A percentile compares a stretch with the other conserved stretches of the same genome.
Evolutionary conservation across 2,329 filamentous ascomycete species (phyloP).

Genomic region (Sclerotinia borealis): DNA sequence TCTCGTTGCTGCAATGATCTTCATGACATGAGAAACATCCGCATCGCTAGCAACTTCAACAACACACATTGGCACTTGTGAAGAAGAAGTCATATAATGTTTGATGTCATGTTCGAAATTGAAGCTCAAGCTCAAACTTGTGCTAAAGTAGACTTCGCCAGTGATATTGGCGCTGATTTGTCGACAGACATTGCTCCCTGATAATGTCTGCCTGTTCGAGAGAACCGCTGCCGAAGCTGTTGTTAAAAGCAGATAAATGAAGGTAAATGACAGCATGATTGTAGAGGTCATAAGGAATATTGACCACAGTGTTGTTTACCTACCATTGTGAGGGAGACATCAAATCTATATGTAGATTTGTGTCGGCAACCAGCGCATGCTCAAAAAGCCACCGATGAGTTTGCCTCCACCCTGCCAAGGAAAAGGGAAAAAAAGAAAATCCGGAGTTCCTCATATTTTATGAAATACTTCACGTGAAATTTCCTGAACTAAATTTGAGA

Average conservation of each 20-base stretch:
- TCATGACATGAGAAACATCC: constrained; percentile 27
- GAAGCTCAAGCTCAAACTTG: not conserved
- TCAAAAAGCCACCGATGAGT: not conserved
- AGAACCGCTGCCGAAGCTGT: not conserved
- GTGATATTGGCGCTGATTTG: constrained; percentile 1
- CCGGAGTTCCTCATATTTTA: no score
- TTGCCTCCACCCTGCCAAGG: no score
- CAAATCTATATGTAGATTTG: not conserved
- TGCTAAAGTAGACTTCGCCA: not conserved
- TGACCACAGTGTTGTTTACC: not conserved
- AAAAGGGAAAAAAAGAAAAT: no score
- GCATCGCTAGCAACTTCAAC: constrained; percentile 22
- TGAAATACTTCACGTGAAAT: no score
- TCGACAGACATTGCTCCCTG: constrained; percentile 1
- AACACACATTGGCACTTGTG: constrained; percentile 27
- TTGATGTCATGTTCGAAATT: constrained; percentile 15
- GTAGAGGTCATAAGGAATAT: not conserved
- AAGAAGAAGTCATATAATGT: constrained; percentile 31
- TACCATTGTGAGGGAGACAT: not conserved
- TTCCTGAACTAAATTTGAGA: no score
- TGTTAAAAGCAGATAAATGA: not conserved
- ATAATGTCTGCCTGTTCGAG: not conserved
- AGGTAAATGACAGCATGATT: not conserved
- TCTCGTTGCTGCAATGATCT: constrained; percentile 21
- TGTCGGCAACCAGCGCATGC: not conserved